phyloP scores from a whole-genome alignment of 441 rosid genomes.

The Sinapis alba region DNA sequence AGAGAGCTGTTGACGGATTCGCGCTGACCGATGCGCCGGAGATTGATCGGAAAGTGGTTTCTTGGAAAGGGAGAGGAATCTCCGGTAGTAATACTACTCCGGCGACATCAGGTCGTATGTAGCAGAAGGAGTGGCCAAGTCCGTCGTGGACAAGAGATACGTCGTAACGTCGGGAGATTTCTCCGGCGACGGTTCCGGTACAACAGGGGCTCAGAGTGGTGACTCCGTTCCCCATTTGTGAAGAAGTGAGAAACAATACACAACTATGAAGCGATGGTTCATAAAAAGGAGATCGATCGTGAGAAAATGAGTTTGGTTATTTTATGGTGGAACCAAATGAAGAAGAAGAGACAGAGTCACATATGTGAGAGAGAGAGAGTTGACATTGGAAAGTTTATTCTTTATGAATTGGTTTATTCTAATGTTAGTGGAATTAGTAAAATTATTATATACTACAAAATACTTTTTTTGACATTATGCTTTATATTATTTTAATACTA shows the following conservation, averaged over 20 bases:
- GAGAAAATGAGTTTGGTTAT: slow-evolving; percentile 7
- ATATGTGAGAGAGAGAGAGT: slow-evolving; percentile 29
- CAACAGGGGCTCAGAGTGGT: slow-evolving; percentile 46
- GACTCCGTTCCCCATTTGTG: slow-evolving; percentile 49
- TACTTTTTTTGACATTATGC: slow-evolving; percentile 8
- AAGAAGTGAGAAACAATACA: not conserved
- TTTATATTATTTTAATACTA: not conserved
- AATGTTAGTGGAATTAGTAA: slow-evolving; percentile 36
- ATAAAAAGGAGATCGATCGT: slow-evolving; percentile 6
- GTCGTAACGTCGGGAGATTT: slow-evolving; percentile 49
- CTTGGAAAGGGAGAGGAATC: slow-evolving; percentile 35
- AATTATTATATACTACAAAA: slow-evolving; percentile 6
- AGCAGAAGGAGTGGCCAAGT: slow-evolving; percentile 62
- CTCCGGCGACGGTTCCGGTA: slow-evolving; percentile 42
- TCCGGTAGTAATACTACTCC: slow-evolving; percentile 34
- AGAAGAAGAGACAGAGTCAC: slow-evolving; percentile 21
- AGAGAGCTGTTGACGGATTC: slow-evolving; percentile 53
- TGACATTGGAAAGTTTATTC: slow-evolving; percentile 33
- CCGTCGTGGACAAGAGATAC: slow-evolving; percentile 40
- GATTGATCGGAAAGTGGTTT: slow-evolving; percentile 50
- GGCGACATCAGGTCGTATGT: slow-evolving; percentile 50
- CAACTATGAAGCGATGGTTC: not conserved
- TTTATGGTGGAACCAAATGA: not conserved
- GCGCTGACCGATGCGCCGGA: slow-evolving; percentile 74
- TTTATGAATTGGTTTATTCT: slow-evolving; percentile 26